phyloP scores from a whole-genome alignment of 2,329 filamentous ascomycete species.

The Rhynchosporium agropyri region DNA sequence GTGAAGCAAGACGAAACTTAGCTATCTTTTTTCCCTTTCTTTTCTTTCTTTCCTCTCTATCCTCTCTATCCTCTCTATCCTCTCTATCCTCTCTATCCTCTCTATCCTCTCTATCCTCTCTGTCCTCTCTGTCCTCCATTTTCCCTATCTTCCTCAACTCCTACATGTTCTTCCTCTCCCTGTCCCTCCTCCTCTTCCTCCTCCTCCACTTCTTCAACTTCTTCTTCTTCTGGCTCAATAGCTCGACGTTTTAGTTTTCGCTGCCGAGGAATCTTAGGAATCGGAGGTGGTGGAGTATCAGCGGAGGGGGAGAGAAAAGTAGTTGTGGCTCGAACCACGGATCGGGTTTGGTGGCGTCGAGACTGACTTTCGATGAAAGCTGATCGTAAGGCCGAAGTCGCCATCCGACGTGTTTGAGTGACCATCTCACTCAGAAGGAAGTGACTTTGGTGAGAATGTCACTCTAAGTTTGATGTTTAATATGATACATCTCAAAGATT shows the following conservation, averaged over 20 bases:
- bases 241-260: conserved; percentile 3
- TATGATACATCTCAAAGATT: background rate
- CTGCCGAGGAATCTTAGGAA: background rate
- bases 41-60: too few relatives aligned
- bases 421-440: background rate
- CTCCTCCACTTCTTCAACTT: background rate
- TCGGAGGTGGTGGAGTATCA: background rate
- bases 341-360: conserved; percentile 1
- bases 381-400: background rate
- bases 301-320: background rate
- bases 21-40: too few relatives aligned
- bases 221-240: background rate
- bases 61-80: too few relatives aligned
- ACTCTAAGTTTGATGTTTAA: background rate
- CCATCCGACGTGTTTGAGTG: conserved; percentile 2
- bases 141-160: too few relatives aligned
- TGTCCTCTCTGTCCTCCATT: too few relatives aligned
- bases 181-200: background rate
- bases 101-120: too few relatives aligned
- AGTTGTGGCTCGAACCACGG: conserved; percentile 2
- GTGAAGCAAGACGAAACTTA: too few relatives aligned
- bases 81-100: too few relatives aligned
- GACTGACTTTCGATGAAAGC: background rate
- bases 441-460: background rate
- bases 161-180: background rate